Evolutionary conservation across 2,329 filamentous ascomycete species (phyloP).

Genomic region (Alternaria sp.): DNA sequence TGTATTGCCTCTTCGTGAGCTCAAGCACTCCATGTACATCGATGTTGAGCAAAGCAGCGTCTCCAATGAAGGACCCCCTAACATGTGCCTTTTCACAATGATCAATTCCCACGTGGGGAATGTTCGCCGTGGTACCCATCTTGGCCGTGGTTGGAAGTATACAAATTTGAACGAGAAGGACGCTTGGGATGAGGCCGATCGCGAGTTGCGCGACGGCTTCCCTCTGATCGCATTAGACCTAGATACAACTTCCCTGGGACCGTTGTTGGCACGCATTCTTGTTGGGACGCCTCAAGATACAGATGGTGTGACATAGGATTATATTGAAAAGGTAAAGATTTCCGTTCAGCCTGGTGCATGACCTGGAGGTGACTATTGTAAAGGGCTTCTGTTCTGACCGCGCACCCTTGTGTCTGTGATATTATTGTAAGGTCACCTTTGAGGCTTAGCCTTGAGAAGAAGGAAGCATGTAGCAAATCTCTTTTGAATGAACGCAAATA

Average conservation of each 20-base stretch:
- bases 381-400: too few species aligned
- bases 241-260: not conserved
- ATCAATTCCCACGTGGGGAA: not conserved
- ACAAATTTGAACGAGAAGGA: not conserved
- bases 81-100: not conserved
- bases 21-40: too few species aligned
- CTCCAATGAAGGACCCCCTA: accelerated
- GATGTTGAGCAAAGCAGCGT: too few species aligned
- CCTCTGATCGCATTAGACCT: not conserved
- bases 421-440: too few species aligned
- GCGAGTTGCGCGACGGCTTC: not conserved
- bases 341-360: too few species aligned
- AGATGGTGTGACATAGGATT: not conserved
- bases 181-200: not conserved
- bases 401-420: too few species aligned
- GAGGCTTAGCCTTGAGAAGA: too few species aligned
- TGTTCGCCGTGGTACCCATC: not conserved
- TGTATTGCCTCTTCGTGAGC: not conserved
- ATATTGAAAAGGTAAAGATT: too few species aligned
- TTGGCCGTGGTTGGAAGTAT: not conserved
- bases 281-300: not conserved
- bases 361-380: too few species aligned
- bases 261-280: not conserved
- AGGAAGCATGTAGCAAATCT: too few species aligned
- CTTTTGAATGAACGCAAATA: too few species aligned